phyloP scores from a whole-genome alignment of 495 filamentous ascomycete genomes.

The Stereocaulon alpinum region DNA sequence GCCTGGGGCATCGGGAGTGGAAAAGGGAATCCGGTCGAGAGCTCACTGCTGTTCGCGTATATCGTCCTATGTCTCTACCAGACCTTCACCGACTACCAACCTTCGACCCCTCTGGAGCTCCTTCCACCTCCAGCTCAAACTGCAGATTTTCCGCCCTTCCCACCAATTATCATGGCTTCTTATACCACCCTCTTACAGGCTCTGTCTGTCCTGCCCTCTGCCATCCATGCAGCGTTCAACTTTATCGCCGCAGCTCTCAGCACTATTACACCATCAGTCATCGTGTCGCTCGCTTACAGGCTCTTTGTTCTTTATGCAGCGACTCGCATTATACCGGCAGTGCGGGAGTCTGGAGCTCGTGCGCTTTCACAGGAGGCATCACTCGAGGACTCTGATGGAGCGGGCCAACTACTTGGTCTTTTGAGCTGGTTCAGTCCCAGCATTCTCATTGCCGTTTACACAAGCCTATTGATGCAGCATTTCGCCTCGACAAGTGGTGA shows the following conservation, averaged over 20 bases:
- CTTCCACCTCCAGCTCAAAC: constrained; percentile 42
- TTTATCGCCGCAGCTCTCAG: constrained; percentile 83
- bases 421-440: constrained; percentile 87
- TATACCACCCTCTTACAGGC: constrained; percentile 82
- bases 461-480: constrained; percentile 92
- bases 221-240: constrained; percentile 72
- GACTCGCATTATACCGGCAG: constrained; percentile 90
- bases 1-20: constrained; percentile 92
- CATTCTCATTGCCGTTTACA: constrained; percentile 90
- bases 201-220: constrained; percentile 71
- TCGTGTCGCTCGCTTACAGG: constrained; percentile 87
- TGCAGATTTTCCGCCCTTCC: constrained; percentile 85
- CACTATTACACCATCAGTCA: constrained; percentile 87
- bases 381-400: constrained; percentile 75
- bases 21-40: constrained; percentile 90
- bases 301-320: constrained; percentile 89
- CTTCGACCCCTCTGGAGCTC: constrained; percentile 50
- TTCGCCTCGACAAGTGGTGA: constrained; percentile 62
- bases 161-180: constrained; percentile 97
- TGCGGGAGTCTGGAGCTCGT: constrained; percentile 72
- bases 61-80: constrained; percentile 96
- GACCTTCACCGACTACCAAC: constrained; percentile 96
- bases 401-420: constrained; percentile 64
- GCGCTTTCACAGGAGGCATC: constrained; percentile 73
- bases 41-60: constrained; percentile 91